A percentile compares a stretch with the other conserved stretches of the same genome.
Conservation (phyloP, 495 filamentous ascomycete genomes). For the Rostrohypoxylon terebratum region DNA sequence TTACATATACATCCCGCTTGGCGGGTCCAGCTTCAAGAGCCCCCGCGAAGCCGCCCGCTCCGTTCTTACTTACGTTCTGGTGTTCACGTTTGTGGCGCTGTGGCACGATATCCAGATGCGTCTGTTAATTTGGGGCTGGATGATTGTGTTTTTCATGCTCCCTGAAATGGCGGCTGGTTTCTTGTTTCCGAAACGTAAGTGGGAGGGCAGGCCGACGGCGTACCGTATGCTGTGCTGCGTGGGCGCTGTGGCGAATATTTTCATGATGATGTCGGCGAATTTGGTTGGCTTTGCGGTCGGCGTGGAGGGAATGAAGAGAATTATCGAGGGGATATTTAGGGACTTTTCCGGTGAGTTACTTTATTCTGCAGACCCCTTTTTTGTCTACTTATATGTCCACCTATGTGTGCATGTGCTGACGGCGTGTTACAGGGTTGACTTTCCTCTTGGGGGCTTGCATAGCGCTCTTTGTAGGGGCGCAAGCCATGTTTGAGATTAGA, state of each 20-base stretch:
- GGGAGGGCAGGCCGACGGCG: constrained; percentile 71
- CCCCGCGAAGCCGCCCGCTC: constrained; percentile 54
- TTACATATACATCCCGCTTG: constrained; percentile 94
- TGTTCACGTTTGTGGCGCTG: constrained; percentile 97
- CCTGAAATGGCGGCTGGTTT: constrained; percentile 80
- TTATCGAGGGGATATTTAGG: constrained; percentile 78
- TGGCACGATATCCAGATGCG: constrained; percentile 98
- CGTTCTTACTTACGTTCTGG: constrained; percentile 78
- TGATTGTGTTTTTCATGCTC: constrained; percentile 91
- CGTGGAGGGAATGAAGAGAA: constrained; percentile 82
- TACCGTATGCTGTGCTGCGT: constrained; percentile 85
- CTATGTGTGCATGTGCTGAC: constrained; percentile 24
- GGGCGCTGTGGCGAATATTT: constrained; percentile 86
- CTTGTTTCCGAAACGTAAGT: constrained; percentile 77
- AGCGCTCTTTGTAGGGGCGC: constrained; percentile 83
- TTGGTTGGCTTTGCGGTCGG: constrained; percentile 95
- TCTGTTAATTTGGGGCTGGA: constrained; percentile 95
- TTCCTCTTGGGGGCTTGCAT: constrained; percentile 78
- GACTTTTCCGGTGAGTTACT: constrained; percentile 71
- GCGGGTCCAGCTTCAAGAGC: constrained; percentile 69
- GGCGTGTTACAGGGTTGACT: constrained; percentile 63
- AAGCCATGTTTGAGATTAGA: constrained; percentile 96
- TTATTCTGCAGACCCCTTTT: background rate
- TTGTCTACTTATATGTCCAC: no score
- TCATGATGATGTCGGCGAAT: constrained; percentile 97